Evolutionary conservation across 2,329 filamentous ascomycete species (phyloP), one percentile per base, ranked within the genome.

Genomic region (Lachnellula hyalina): DNA sequence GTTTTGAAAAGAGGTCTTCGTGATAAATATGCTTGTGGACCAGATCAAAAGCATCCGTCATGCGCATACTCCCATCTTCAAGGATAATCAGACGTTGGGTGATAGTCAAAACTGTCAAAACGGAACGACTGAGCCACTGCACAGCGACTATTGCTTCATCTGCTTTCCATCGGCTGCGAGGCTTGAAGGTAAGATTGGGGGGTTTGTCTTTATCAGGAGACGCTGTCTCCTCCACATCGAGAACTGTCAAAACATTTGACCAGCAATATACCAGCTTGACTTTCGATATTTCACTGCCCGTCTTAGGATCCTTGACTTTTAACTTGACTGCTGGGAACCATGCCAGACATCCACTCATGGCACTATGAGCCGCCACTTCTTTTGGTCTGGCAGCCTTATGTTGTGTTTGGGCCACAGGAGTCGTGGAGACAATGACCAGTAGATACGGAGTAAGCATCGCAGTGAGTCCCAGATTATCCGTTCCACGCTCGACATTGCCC

Each of bases 271-370:
- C 93, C 17, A 99, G 80, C 71, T 99, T 97, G 38, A 87, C 88
- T 66, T 85, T 87, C 17, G 89, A 92, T 9, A 86, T 78, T 7
- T 85, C 81, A 64, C 84, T 87, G 5, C 83, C 84, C 0, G 82
- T 83, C 47, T 81, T 78, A 1, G 82, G 75, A 58, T 90, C 85
- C 9, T 84, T 81, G 15, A 83, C 82, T 71, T 97, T 97, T 44
- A 99, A 76, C 67, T 89, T 94, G 46, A 99, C 94, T 2, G 92
- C 91, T 2, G 94, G 94, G 68, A 99, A 99, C 94, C 94, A 99
- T 35, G 94, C 91, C 49, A 99, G 73, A 64, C 93, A 96, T 2
- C 93, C 95, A 49, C 89, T 96, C 80, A 99, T 85, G 17, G 93
- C 86, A 67, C 91, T 90, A 68, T 99, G 93, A 1, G 90, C 89